A percentile compares a stretch with the other conserved stretches of the same genome.
Evolutionary conservation across 495 filamentous ascomycete species (phyloP).

Genomic region (Daldinia decipiens): DNA sequence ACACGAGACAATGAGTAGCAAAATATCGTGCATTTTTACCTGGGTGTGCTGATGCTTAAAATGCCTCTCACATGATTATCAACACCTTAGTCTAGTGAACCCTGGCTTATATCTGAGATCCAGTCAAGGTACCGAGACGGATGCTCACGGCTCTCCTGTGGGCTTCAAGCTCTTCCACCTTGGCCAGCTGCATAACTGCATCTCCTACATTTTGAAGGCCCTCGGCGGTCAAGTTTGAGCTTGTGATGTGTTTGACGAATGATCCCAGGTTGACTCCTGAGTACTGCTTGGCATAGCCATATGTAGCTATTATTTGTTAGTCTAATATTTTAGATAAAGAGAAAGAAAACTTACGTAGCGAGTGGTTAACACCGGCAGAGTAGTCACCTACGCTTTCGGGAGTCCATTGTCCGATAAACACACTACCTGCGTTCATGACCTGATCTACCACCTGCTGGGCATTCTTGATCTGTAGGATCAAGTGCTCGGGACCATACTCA

Average conservation of each 20-base stretch:
- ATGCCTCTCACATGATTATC: not conserved
- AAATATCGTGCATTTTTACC: not conserved
- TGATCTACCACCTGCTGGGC: constrained; percentile 75
- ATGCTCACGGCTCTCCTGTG: constrained; percentile 93
- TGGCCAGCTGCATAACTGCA: constrained; percentile 93
- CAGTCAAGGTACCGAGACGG: constrained; percentile 60
- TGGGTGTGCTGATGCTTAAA: not conserved
- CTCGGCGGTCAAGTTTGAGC: constrained; percentile 84
- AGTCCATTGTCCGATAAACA: constrained; percentile 95
- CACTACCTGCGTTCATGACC: constrained; percentile 94
- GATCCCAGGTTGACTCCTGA: constrained; percentile 95
- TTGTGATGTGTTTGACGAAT: constrained; percentile 96
- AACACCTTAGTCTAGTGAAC: not conserved
- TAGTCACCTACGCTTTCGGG: constrained; percentile 98
- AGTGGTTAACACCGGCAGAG: constrained; percentile 97
- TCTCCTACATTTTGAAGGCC: constrained; percentile 83
- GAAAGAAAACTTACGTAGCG: constrained; percentile 76
- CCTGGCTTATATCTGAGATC: constrained; percentile 17
- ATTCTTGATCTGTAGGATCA: constrained; percentile 88
- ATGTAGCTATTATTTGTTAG: constrained; percentile 75
- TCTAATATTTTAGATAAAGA: not conserved
- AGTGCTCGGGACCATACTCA: constrained; percentile 94
- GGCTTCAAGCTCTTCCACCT: constrained; percentile 93
- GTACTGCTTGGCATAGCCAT: constrained; percentile 97
- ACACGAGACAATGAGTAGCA: not conserved